These are phyloP conservation scores for Cryphonectria japonica DNA, from an alignment of 2,329 filamentous ascomycete genomes.

Conservation along the genomic window DNA sequence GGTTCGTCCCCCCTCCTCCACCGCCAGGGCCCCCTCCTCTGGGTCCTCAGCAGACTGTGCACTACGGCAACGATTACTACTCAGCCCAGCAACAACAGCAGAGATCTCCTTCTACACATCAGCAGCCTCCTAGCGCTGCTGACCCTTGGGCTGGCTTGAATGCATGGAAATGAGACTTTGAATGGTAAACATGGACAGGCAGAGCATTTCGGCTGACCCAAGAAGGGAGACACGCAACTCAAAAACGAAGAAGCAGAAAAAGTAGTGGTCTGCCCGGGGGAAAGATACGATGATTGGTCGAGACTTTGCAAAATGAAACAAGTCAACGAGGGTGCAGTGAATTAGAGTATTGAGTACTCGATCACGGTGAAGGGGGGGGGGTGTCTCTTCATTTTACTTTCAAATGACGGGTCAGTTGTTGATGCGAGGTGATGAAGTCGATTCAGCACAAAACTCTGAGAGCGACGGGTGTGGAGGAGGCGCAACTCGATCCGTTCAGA, in stretches of 20 bases:
- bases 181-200: background rate
- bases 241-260: background rate
- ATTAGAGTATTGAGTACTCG: background rate
- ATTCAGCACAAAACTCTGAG: background rate
- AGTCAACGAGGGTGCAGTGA: background rate
- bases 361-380: background rate
- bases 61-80: conserved; percentile 51
- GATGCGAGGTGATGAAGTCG: background rate
- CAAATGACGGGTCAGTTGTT: background rate
- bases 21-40: conserved; percentile 65
- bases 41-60: conserved; percentile 65
- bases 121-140: conserved; percentile 37
- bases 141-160: conserved; percentile 75
- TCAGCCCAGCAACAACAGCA: conserved; percentile 58
- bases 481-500: background rate
- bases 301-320: background rate
- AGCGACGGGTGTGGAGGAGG: background rate
- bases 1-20: conserved; percentile 66
- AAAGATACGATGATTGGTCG: background rate
- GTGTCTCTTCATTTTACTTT: background rate
- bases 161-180: conserved; percentile 62
- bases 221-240: background rate
- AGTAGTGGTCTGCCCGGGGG: background rate
- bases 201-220: background rate
- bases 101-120: conserved; percentile 36